Conservation (phyloP, 2,329 filamentous ascomycete genomes). For the Diaporthe caulivora region DNA sequence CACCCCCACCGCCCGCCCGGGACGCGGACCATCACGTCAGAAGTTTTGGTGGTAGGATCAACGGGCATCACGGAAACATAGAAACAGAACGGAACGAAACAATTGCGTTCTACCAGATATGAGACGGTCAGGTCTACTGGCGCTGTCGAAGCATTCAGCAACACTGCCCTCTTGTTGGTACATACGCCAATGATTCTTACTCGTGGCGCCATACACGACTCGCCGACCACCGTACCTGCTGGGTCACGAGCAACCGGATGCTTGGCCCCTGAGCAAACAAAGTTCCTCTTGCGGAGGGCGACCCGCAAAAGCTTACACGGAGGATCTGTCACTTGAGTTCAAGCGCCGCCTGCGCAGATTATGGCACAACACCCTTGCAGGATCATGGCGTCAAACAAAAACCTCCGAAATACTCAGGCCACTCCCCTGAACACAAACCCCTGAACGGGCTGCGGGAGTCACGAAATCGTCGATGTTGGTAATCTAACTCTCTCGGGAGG, state of each 20-base stretch:
- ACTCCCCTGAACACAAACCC: conserved; percentile 10
- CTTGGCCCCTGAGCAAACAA: conserved; percentile 7
- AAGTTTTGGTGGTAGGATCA: conserved; percentile 8
- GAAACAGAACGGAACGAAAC: conserved; percentile 30
- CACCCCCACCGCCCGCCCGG: not conserved
- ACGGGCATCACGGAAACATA: not conserved
- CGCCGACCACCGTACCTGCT: not conserved
- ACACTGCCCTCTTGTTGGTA: not conserved
- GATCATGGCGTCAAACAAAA: conserved; percentile 25
- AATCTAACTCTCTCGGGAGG: not conserved
- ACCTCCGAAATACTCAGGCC: conserved; percentile 28
- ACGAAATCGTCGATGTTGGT: not conserved
- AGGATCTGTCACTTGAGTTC: conserved; percentile 5
- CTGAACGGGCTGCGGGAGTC: not conserved
- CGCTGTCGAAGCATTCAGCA: not conserved
- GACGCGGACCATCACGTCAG: conserved; percentile 11
- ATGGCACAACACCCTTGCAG: conserved; percentile 12
- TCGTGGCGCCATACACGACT: conserved; percentile 16
- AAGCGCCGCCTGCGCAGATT: conserved; percentile 16
- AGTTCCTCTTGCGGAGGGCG: conserved; percentile 7
- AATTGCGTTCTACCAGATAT: not conserved
- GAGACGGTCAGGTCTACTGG: not conserved
- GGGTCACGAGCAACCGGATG: not conserved
- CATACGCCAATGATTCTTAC: not conserved
- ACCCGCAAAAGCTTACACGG: conserved; percentile 24